Base-by-base conservation (phyloP, 208 protist species). In the Borovskyia barvae region DNA sequence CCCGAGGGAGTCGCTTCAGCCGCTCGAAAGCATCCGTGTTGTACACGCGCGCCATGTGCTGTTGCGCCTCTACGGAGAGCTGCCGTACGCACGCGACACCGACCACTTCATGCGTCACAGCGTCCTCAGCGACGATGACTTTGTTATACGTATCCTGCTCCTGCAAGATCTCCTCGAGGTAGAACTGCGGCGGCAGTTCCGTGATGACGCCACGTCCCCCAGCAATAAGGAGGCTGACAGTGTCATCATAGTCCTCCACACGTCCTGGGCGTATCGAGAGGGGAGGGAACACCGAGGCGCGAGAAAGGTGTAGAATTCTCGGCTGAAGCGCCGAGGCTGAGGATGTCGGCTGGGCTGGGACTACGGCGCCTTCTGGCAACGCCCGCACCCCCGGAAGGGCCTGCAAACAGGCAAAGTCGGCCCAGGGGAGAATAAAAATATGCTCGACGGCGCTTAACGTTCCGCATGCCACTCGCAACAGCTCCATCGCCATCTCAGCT, bases 201-300 rank as follows among this genome's bases (percentile, higher is more conserved):
- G 88, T 95, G 45, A 94, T 76, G 32, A 95, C 75, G 17, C 87
- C 91, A 0, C 49, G 54, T 4, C 57, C 55, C 19, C 77, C 87
- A 7, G 48, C 47, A 12, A 94, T 56, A 26, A 97, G 74, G 49
- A 92, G 66, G 19, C 77, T 77, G 40, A 95, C 86, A 49, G 89
- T 90, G 47, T 92, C 84, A 51, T 97, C 91, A 67, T 94, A 95
- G 62, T 97, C 91, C 68, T 97, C 86, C 22, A 95, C 65, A 12
- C 85, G 71, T 17, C 91, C 91, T 12, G 70, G 62, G n/a, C 88
- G 88, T 15, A 94, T 57, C 29, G 59, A 45, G 15, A 94, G 72
- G 17, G 76, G 65, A 7, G 78, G 74, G 15, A 91, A 22, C 15
- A 92, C 49, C 12, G 28, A 15, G 4, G 41, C 50, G 5, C 80